Evolutionary conservation across 2,329 filamentous ascomycete species (phyloP), one percentile per base, ranked within the genome.

Genomic region (Penicillium occitanis): DNA sequence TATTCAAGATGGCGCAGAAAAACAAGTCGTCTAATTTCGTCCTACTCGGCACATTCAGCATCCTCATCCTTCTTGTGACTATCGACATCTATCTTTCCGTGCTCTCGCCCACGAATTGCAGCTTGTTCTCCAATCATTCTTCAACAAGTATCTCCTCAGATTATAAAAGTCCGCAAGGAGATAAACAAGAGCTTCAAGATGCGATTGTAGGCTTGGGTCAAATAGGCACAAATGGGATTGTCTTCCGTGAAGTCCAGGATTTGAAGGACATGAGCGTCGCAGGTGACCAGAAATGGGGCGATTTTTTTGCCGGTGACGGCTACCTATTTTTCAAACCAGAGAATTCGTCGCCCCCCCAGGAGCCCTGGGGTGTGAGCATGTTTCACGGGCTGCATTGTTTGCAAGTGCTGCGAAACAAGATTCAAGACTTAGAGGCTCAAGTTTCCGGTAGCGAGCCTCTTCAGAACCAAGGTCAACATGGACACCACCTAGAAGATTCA

Each of bases 381-480:
- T 67, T 67, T 42, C 66, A 67, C 35, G 50, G 63, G 11, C 13
- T 67, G 40, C 66, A 67, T 58, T 67, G 66, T 22, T 28, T 67
- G 58, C 25, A 57, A 22, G 48, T 67, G 40, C 30, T 67, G 17
- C 63, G 66, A n/a, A 51, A 14, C 42, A 59, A 37, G 30, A 61
- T 67, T 13, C 66, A 63, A 40, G 51, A 59, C 10, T 33, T 42
- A 8, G 46, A 66, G 11, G 46, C 8, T 11, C 17, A 19, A 14
- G 35, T 44, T 42, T 44, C 46, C 11, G n/a, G 28, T 30, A 30
- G 25, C 30, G 11, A 51, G 19, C 13, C 19, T 28, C n/a, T 22
- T 28, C 11, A 28, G 8, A 25, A 7, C 22, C n/a, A 58, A 22
- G 33, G n/a, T 10, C 53, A 44, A 22, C 35, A 60, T 46, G 17